Percentiles rank a stretch among this genome's conserved stretches.
Evolutionary conservation across 208 protist genomes (phyloP).

Genomic region (Leishmania lainsoni): DNA sequence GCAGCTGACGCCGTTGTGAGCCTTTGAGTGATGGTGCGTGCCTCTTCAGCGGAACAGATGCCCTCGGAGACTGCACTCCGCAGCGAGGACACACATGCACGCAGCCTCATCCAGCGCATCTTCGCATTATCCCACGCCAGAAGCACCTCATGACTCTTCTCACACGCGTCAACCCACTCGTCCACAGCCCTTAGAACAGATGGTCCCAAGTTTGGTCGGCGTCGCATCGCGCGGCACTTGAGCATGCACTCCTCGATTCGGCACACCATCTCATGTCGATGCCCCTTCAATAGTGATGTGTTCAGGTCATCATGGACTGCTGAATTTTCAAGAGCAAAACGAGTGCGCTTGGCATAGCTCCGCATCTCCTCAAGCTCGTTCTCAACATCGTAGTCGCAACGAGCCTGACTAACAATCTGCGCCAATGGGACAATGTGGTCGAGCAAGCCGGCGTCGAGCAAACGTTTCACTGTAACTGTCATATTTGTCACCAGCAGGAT

Average conservation of each 20-base stretch:
- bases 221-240: slow-evolving; percentile 50
- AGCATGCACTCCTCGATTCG: slow-evolving; percentile 66
- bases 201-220: slow-evolving; percentile 52
- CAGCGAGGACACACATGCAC: slow-evolving; percentile 26
- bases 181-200: slow-evolving; percentile 56
- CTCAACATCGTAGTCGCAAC: slow-evolving; percentile 80
- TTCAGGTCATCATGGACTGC: slow-evolving; percentile 17
- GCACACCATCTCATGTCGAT: slow-evolving; percentile 32
- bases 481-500: slow-evolving; percentile 47
- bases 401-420: slow-evolving; percentile 67
- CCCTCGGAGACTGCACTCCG: slow-evolving; percentile 15
- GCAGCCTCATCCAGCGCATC: slow-evolving; percentile 43
- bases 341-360: slow-evolving; percentile 77
- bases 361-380: slow-evolving; percentile 84
- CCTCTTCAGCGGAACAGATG: slow-evolving; percentile 10
- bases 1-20: slow-evolving; percentile 23
- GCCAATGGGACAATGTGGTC: slow-evolving; percentile 57
- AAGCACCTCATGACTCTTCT: slow-evolving; percentile 62
- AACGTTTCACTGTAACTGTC: slow-evolving; percentile 53
- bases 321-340: slow-evolving; percentile 45
- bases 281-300: slow-evolving; percentile 28
- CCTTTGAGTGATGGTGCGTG: slow-evolving; percentile 7
- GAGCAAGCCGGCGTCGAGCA: slow-evolving; percentile 73
- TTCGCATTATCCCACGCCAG: slow-evolving; percentile 49
- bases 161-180: slow-evolving; percentile 75